Conservation (phyloP, 2,329 filamentous ascomycete genomes). For the Dactylella cylindrospora region DNA sequence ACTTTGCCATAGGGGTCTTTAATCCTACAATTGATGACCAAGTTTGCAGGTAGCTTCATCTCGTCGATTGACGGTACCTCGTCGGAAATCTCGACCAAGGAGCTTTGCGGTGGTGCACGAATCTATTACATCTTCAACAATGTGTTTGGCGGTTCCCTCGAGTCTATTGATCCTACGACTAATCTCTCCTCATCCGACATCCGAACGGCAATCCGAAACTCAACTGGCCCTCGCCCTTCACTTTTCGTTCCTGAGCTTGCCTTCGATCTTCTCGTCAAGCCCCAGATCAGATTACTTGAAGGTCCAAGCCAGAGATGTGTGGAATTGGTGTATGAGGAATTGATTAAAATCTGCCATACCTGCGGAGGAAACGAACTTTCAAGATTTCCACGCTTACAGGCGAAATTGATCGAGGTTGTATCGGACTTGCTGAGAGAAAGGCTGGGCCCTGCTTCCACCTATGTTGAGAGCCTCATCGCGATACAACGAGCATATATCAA, state of each 20-base stretch:
- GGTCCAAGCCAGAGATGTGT: constrained; percentile 94
- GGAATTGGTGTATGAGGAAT: constrained; percentile 95
- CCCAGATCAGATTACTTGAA: constrained; percentile 95
- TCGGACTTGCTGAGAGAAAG: constrained; percentile 92
- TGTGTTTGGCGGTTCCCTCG: constrained; percentile 93
- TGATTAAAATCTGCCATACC: constrained; percentile 99
- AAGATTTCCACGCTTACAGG: constrained; percentile 87
- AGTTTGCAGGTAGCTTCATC: constrained; percentile 96
- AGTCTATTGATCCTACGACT: constrained; percentile 92
- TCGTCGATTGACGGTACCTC: constrained; percentile 98
- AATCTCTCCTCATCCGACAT: constrained; percentile 95
- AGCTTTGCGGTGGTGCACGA: constrained; percentile 87
- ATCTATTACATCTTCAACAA: constrained; percentile 99
- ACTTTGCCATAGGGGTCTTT: constrained; percentile 65
- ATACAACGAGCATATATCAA: constrained; percentile 99
- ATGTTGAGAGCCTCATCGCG: constrained; percentile 94
- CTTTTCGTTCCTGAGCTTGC: constrained; percentile 97
- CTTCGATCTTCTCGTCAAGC: constrained; percentile 95
- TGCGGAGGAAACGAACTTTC: constrained; percentile 93
- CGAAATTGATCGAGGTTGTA: constrained; percentile 95
- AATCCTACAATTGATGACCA: constrained; percentile 95
- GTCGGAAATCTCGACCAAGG: constrained; percentile 97
- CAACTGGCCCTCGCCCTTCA: constrained; percentile 90
- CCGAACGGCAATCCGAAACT: constrained; percentile 95
- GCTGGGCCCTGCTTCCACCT: constrained; percentile 81